A percentile compares a stretch with the other conserved stretches of the same genome.
Evolutionary conservation across 495 filamentous ascomycete species (phyloP).

Genomic region (Margaritispora aquatica): DNA sequence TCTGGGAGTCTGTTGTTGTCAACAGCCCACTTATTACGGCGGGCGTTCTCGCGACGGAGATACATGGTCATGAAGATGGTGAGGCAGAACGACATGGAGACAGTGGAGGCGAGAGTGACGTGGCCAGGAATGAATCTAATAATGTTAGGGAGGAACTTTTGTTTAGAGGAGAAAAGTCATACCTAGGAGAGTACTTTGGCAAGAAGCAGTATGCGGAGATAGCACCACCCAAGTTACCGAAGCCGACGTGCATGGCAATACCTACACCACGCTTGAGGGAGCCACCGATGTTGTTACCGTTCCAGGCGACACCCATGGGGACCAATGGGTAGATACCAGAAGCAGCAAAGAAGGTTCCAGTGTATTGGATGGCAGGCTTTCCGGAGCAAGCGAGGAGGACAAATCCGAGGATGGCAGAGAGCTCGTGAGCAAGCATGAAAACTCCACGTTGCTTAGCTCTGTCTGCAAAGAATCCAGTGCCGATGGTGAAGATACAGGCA

Average conservation of each 20-base stretch:
- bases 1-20: not conserved
- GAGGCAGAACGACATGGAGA: conserved; percentile 9
- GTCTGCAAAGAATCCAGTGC: conserved; percentile 49
- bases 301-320: conserved; percentile 71
- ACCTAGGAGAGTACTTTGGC: conserved; percentile 48
- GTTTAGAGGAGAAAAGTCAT: conserved; percentile 23
- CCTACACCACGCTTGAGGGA: conserved; percentile 72
- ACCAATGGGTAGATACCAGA: conserved; percentile 70
- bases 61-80: conserved; percentile 10
- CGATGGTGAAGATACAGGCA: conserved; percentile 48
- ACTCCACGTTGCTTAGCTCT: conserved; percentile 38
- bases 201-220: conserved; percentile 63
- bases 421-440: conserved; percentile 50
- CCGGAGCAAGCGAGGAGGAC: conserved; percentile 52
- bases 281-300: conserved; percentile 74
- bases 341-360: conserved; percentile 64
- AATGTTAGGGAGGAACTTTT: not conserved
- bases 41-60: conserved; percentile 7
- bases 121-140: conserved; percentile 15
- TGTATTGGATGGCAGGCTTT: conserved; percentile 56
- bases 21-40: conserved; percentile 1
- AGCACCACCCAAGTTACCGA: conserved; percentile 67
- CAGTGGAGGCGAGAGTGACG: conserved; percentile 23
- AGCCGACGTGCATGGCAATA: conserved; percentile 75
- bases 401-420: conserved; percentile 53